These are phyloP conservation scores for Beauveria asiatica DNA, from an alignment of 2,329 filamentous ascomycete genomes.

Conservation along the genomic window DNA sequence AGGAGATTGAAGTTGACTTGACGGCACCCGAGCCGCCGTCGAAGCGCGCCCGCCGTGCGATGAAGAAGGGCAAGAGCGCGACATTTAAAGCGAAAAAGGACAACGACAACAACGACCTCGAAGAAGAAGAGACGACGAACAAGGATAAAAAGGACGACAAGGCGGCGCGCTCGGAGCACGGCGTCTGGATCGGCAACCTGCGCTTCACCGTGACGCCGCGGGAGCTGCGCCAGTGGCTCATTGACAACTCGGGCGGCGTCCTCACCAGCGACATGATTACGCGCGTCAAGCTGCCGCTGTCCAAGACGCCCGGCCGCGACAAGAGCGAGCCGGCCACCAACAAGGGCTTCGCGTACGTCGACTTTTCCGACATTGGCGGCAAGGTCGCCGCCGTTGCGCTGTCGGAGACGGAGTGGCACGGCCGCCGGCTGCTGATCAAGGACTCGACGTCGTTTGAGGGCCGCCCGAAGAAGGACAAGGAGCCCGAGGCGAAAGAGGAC, in stretches of 20 bases:
- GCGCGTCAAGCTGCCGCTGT: constrained; percentile 68
- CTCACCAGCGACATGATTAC: constrained; percentile 68
- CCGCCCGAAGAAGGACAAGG: constrained; percentile 68
- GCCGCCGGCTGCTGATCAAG: constrained; percentile 85
- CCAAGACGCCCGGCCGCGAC: constrained; percentile 36
- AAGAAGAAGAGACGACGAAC: constrained; percentile 29
- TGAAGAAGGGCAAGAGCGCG: constrained; percentile 71
- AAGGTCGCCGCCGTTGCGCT: constrained; percentile 72
- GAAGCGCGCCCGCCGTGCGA: constrained; percentile 81
- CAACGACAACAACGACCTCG: constrained; percentile 25
- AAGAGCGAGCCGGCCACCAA: constrained; percentile 44
- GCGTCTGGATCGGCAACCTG: constrained; percentile 94
- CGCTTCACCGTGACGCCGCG: constrained; percentile 71
- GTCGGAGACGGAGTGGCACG: constrained; percentile 72
- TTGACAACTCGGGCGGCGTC: constrained; percentile 57
- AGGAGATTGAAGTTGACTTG: constrained; percentile 84
- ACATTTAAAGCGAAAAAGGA: constrained; percentile 33
- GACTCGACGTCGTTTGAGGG: constrained; percentile 84
- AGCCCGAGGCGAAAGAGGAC: constrained; percentile 27
- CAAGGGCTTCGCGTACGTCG: constrained; percentile 93
- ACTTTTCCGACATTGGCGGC: constrained; percentile 65
- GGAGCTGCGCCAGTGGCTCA: constrained; percentile 73
- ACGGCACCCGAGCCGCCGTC: constrained; percentile 86
- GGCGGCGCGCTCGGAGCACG: constrained; percentile 63
- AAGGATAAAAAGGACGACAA: constrained; percentile 29